Evolutionary conservation across 192 early-diverging fungal genomes (phyloP).

Genomic region (Haplosporangium gracile): DNA sequence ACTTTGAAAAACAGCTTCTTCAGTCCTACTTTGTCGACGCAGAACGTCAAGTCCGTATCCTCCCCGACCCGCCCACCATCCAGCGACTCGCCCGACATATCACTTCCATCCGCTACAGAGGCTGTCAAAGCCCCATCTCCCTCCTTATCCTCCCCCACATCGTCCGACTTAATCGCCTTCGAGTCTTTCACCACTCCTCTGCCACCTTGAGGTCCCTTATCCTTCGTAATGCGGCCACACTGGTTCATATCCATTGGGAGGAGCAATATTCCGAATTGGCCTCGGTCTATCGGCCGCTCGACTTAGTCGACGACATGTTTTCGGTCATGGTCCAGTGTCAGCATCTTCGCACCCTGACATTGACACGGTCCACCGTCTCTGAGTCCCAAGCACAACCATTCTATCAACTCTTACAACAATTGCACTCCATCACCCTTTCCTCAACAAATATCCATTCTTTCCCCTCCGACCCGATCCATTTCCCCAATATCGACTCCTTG

Average conservation of each 20-base stretch:
- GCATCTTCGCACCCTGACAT: not conserved
- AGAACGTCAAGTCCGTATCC: not conserved
- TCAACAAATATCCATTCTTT: not conserved
- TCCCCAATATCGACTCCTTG: not conserved
- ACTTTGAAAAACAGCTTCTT: not conserved
- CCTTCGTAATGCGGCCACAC: not conserved
- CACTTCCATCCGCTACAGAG: not conserved
- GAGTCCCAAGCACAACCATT: not conserved
- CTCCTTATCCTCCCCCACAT: conserved; percentile 10
- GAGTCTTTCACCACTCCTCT: conserved; percentile 7
- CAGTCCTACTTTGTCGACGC: conserved; percentile 15
- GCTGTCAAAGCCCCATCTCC: conserved; percentile 4
- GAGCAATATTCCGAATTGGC: conserved; percentile 7
- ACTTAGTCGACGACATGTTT: conserved; percentile 7
- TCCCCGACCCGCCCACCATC: not conserved
- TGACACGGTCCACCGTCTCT: not conserved
- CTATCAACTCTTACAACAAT: not conserved
- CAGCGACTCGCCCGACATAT: conserved; percentile 6
- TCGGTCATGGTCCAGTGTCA: conserved; percentile 1
- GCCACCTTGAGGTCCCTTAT: not conserved
- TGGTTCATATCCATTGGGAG: conserved; percentile 1
- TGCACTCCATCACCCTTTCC: not conserved
- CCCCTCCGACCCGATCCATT: not conserved
- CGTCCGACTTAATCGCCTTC: conserved; percentile 5
- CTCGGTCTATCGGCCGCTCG: conserved; percentile 3